phyloP scores from a whole-genome alignment of 257 asterid species.

The Plantago major region DNA sequence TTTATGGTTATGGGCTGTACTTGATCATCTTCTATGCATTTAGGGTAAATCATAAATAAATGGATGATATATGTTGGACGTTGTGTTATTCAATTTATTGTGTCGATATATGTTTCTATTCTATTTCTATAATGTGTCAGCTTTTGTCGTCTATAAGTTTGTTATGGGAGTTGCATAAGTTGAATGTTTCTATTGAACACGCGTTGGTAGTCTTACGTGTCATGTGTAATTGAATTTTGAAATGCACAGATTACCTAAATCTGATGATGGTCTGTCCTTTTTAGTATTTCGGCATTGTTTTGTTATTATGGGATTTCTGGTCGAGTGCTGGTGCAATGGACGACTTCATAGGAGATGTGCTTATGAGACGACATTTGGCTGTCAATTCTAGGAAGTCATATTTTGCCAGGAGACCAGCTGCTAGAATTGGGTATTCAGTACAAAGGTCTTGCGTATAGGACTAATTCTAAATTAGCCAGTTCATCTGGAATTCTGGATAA shows the following conservation, averaged over 20 bases:
- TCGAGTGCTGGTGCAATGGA: too few relatives aligned
- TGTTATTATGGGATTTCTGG: neutral
- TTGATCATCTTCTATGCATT: constrained; percentile 12
- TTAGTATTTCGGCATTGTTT: neutral
- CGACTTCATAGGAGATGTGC: too few relatives aligned
- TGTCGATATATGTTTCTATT: constrained; percentile 2
- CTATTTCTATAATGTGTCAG: constrained; percentile 10
- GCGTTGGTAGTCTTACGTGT: constrained; percentile 5
- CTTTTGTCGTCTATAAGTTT: constrained; percentile 11
- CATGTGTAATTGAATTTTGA: neutral
- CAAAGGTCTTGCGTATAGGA: too few relatives aligned
- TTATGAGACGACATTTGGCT: too few relatives aligned
- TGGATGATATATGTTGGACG: constrained; percentile 13
- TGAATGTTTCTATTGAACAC: constrained; percentile 9
- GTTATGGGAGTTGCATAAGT: constrained; percentile 1
- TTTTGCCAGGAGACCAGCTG: too few relatives aligned
- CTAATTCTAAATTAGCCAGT: too few relatives aligned
- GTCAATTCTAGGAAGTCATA: too few relatives aligned
- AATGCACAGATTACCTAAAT: too few relatives aligned
- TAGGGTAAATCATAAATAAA: constrained; percentile 8
- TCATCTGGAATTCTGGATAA: too few relatives aligned
- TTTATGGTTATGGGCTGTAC: constrained; percentile 3
- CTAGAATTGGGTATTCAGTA: too few relatives aligned
- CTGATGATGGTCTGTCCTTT: neutral
- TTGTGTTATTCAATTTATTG: neutral